Evolutionary conservation across 2,329 filamentous ascomycete genomes (phyloP), one percentile per base, ranked within the genome.

Genomic region (Didymella arachidicola): DNA sequence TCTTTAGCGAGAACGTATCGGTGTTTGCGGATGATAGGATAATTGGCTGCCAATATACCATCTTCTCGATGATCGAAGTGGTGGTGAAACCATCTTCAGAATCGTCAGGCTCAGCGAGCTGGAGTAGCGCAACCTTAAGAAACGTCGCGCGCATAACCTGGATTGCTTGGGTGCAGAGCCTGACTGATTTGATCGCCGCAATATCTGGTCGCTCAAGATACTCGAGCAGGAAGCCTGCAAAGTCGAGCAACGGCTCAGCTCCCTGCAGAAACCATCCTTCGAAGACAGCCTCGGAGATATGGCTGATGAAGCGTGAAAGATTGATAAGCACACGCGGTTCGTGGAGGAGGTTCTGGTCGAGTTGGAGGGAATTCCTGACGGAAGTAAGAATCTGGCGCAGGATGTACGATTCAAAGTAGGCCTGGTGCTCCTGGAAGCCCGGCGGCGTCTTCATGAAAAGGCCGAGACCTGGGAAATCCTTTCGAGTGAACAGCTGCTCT

Each of bases 251-350:
- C 4, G 87, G 84, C 67, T 93, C 90, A 1, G 91, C 91, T 1
- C 94, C 94, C 64, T 95, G 89, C 62, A 97, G 86, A 71, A 98
- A 98, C 92, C 93, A 97, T 16, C 95, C 95, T 77, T 98, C 95
- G 65, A 95, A 97, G 12, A 97, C 89, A 6, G 92, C 91, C 74
- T 99, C 95, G 0, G 90, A 87, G 73, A 98, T 85, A 71, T 98
- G 92, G 2, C 86, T 81, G 30, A 89, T 87, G 62, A 97, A 90
- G 12, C 93, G 87, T 0, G 90, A 89, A 71, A 99, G 82, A 66
- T 99, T 99, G 4, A 90, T 94, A 48, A 99, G 81, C 1, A 96
- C 86, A 60, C 89, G 88, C 1, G 95, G 91, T 72, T 98, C 93
- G 55, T 87, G 86, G 1, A 98, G 82, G 0, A 89, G 79, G 54